Percentiles rank a stretch among this genome's conserved stretches.
These are phyloP conservation scores for Boletus fagicola DNA, from an alignment of 768 basidiomycete species.

Conservation along the genomic window DNA sequence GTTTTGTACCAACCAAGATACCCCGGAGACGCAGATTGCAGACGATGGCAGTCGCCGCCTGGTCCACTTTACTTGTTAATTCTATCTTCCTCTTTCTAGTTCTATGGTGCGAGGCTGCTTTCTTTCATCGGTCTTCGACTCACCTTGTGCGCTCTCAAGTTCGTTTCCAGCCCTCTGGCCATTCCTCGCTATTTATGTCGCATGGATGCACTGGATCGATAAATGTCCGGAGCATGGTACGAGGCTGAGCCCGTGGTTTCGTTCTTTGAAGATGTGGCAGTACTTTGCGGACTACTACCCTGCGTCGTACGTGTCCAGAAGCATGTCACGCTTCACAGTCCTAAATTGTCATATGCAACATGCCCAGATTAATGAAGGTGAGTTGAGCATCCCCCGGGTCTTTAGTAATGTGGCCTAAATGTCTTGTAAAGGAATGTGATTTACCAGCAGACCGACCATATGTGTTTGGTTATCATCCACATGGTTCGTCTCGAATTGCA, in stretches of 20 bases:
- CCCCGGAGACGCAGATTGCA: conserved; percentile 85
- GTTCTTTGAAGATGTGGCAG: conserved; percentile 69
- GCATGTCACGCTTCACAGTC: not conserved
- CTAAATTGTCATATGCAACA: not conserved
- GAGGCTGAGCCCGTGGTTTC: conserved; percentile 70
- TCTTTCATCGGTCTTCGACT: not conserved
- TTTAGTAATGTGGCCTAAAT: not conserved
- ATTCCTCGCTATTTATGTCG: conserved; percentile 66
- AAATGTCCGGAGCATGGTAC: conserved; percentile 71
- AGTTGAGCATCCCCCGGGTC: conserved; percentile 2
- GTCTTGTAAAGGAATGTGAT: conserved; percentile 62
- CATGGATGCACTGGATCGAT: conserved; percentile 80
- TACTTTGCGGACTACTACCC: conserved; percentile 94
- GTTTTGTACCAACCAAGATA: conserved; percentile 84
- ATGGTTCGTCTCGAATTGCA: conserved; percentile 54
- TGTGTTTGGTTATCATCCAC: conserved; percentile 98
- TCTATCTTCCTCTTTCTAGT: conserved; percentile 66
- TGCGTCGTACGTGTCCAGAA: conserved; percentile 64
- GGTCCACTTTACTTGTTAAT: conserved; percentile 80
- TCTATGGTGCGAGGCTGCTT: conserved; percentile 60
- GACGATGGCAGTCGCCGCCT: conserved; percentile 83
- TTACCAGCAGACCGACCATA: conserved; percentile 91
- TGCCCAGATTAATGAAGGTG: conserved; percentile 35
- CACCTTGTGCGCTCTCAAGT: conserved; percentile 40
- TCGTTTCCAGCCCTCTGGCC: conserved; percentile 92